phyloP scores from a whole-genome alignment of 768 basidiomycete genomes.

The Dioszegia crocea region DNA sequence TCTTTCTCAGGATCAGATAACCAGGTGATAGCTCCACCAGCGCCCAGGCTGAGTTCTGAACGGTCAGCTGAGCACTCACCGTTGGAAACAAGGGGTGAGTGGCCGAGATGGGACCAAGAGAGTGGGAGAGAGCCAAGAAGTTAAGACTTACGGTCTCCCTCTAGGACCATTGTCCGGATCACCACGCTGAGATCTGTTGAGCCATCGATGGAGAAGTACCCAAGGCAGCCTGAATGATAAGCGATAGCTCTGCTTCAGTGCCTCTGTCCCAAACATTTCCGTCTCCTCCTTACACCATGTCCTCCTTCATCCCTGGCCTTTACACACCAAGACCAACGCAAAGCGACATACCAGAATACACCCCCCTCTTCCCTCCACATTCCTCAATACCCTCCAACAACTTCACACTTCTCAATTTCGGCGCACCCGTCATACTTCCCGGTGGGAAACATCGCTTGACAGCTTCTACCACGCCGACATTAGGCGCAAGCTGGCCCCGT shows the following conservation, averaged over 20 bases:
- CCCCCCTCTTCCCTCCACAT: constrained; percentile 57
- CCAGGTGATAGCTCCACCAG: constrained; percentile 95
- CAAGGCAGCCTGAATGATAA: constrained; percentile 63
- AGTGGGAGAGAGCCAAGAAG: no score
- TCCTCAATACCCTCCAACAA: constrained; percentile 76
- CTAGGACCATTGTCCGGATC: constrained; percentile 76
- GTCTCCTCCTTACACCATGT: no score
- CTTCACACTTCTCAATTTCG: constrained; percentile 89
- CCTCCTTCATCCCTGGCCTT: background rate
- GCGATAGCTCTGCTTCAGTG: no score
- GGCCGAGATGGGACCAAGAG: no score
- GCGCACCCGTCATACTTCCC: constrained; percentile 95
- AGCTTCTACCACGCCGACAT: constrained; percentile 67
- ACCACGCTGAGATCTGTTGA: constrained; percentile 89
- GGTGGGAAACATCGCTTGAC: constrained; percentile 77
- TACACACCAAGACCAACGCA: background rate
- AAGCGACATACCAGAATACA: constrained; percentile 63
- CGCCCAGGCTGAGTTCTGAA: constrained; percentile 59
- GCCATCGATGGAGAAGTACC: constrained; percentile 86
- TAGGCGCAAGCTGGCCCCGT: constrained; percentile 59
- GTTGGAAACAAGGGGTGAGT: no score
- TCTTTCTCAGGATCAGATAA: constrained; percentile 77
- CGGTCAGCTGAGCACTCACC: background rate
- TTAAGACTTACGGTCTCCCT: constrained; percentile 35
- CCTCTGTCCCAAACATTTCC: no score